Evolutionary conservation across 1,284 basidiomycete genomes (phyloP).

Genomic region (Tetrapyrgos nigripes): DNA sequence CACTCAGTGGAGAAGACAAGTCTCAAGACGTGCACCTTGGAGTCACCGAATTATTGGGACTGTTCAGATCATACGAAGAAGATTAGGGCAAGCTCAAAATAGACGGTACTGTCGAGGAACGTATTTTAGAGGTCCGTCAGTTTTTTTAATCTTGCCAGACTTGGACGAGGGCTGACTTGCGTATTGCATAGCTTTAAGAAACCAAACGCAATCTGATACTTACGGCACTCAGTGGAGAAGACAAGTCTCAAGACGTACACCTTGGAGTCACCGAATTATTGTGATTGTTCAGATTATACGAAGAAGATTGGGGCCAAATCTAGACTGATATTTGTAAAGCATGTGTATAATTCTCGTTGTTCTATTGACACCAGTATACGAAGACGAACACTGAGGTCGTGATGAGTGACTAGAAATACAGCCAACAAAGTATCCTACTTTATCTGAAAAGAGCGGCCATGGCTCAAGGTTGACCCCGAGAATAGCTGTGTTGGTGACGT

Average conservation of each 20-base stretch:
- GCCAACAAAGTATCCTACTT: too few species aligned
- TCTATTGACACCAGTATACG: too few species aligned
- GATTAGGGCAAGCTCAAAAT: constrained; percentile 69
- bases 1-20: constrained; percentile 89
- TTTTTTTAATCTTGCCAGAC: neutral
- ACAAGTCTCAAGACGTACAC: constrained; percentile 85
- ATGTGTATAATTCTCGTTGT: too few species aligned
- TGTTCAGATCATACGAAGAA: constrained; percentile 72
- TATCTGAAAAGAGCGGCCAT: too few species aligned
- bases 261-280: constrained; percentile 88
- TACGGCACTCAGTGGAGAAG: constrained; percentile 89
- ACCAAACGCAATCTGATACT: constrained; percentile 86
- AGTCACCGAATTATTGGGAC: constrained; percentile 81
- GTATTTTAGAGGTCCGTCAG: constrained; percentile 41
- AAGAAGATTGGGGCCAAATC: constrained; percentile 70
- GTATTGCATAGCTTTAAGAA: constrained; percentile 71
- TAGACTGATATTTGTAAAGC: too few species aligned
- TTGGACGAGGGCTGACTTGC: too few species aligned
- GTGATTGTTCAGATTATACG: constrained; percentile 72
- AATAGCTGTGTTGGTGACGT: too few species aligned
- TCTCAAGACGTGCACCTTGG: constrained; percentile 87
- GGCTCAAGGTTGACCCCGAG: too few species aligned
- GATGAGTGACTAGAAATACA: too few species aligned
- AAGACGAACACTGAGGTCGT: too few species aligned
- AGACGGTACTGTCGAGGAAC: constrained; percentile 60